Base-by-base conservation (phyloP, 495 filamentous ascomycete species). In the Hypoxylon trugodes region DNA sequence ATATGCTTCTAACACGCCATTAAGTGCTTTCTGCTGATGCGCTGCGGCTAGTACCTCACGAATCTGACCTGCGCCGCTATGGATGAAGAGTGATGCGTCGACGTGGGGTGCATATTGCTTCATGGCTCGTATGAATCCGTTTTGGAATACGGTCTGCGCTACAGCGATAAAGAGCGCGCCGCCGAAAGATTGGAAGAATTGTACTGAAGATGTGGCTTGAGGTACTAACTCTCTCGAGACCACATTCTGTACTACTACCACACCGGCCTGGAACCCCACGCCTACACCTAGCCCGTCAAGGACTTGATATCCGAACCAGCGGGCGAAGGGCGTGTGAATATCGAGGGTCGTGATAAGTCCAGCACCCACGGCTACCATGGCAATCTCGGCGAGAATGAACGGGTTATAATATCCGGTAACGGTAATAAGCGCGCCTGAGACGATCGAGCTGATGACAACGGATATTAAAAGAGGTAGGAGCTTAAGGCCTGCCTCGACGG, bases 401-500 rank as follows among this genome's bases (percentile, higher is more conserved):
- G 80, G 81, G 59, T 79, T 84, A 63, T 83, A 84, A 64, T 84
- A 84, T 2, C 82, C 83, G 3, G 82, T 71, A 0, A 68, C 70
- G 10, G 74, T 76, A 47, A 81, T 75, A 16, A 77, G 61, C 7
- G 72, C 77, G 35, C 82, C 82, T 22, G 73, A 65, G 4, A 70
- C 43, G 16, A 84, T 58, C 2, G 76, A 77, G 4, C 81, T 78
- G 30, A 93, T 52, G 35, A 90, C 86, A 1, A 88, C 80, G 6
- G 78, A 73, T 21, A 94, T 82, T 25, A 96, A 83, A 60, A 90
- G 79, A 0, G 93, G 93, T 4, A 96, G 77, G 15, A 88, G 89
- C 70, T 86, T 86, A 69, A 96, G 88, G 26, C 93, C 93, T 1
- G 91, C 92, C 41, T 86, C 76, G 12, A 87, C 84, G 15, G 93